These are phyloP conservation scores for Metschnikowia henanensis DNA, from an alignment of 805 yeast species.

Conservation along the genomic window DNA sequence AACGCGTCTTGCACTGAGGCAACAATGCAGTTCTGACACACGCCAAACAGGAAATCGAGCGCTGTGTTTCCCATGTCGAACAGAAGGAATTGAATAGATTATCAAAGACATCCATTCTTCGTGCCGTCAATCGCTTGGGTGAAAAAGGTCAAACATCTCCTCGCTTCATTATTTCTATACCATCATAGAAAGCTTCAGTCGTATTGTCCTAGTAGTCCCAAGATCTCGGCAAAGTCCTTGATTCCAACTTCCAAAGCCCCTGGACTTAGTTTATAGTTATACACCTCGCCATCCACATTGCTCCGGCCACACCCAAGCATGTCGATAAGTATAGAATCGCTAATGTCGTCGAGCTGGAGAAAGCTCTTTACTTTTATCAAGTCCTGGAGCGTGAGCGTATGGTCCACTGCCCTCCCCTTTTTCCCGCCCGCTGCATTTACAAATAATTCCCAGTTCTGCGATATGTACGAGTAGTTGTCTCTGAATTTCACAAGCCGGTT, in stretches of 20 bases:
- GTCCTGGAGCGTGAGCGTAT: constrained; percentile 17
- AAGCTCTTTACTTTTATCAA: constrained; percentile 29
- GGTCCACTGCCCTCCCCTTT: background rate
- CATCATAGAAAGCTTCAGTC: too few relatives aligned
- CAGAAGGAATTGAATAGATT: too few relatives aligned
- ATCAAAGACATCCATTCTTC: too few relatives aligned
- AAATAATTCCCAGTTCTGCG: constrained; percentile 35
- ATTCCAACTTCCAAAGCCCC: constrained; percentile 30
- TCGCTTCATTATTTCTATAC: too few relatives aligned
- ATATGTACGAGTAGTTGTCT: constrained; percentile 28
- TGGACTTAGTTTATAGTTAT: constrained; percentile 30
- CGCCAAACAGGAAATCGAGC: too few relatives aligned
- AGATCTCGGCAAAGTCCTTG: constrained; percentile 43
- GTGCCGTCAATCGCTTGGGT: too few relatives aligned
- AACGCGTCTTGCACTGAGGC: too few relatives aligned
- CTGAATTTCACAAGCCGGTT: constrained; percentile 33
- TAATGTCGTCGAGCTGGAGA: constrained; percentile 32
- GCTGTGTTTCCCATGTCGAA: too few relatives aligned
- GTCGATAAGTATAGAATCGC: constrained; percentile 38
- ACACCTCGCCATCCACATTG: constrained; percentile 27
- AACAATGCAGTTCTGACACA: too few relatives aligned
- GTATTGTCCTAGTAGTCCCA: constrained; percentile 41
- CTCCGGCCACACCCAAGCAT: constrained; percentile 40
- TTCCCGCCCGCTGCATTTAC: constrained; percentile 26
- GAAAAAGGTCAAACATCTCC: too few relatives aligned